Base-by-base conservation (phyloP, 2,329 filamentous ascomycete genomes). In the Talaromyces sp. region DNA sequence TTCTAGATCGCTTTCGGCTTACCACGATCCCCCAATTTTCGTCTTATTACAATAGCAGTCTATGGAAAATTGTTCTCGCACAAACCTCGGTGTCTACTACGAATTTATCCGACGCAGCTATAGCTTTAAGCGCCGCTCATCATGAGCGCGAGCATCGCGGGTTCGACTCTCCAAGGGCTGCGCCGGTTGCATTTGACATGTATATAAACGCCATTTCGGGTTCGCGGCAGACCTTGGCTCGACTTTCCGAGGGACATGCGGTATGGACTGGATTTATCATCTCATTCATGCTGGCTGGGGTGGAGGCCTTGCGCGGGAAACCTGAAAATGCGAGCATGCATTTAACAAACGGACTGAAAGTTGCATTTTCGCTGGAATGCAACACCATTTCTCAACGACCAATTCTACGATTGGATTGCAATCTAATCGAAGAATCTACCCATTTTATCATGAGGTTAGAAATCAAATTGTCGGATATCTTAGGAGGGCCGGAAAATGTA, bases 171-270 rank as follows among this genome's bases (percentile, higher is more conserved):
- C n/a, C 16, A 23, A 34, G 6, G 36, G 8, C 9, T 5, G 14
- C 3, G 18, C 27, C 12, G 12, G 28, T n/a, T 12, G 36, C 55
- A 28, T 40, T 27, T 3, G 30, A 57, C 14, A n/a, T 59, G 16
- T 62, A 62, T 36, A 59, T 59, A 18, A 28, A 62, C 47, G 56
- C 60, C n/a, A 31, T 62, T 34, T 62, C 56, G 4, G 47, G 59
- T 34, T 51, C 51, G 3, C 51, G 60, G 27, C 56, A 51, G 8
- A 51, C 50, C 28, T 28, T 62, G 30, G 27, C 7, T 18, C 33
- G 30, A 7, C 30, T 57, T 9, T 28, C 55, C 5, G n/a, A 18
- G 7, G 9, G 30, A 1, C 55, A 57, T 42, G 55, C 55, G 28
- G 55, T 57, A 14, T 36, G 55, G 23, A 57, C 44, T 23, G 18